Percentiles rank a stretch among this genome's conserved stretches.
Evolutionary conservation across 495 filamentous ascomycete genomes (phyloP).

Genomic region (Daldinia grandis): DNA sequence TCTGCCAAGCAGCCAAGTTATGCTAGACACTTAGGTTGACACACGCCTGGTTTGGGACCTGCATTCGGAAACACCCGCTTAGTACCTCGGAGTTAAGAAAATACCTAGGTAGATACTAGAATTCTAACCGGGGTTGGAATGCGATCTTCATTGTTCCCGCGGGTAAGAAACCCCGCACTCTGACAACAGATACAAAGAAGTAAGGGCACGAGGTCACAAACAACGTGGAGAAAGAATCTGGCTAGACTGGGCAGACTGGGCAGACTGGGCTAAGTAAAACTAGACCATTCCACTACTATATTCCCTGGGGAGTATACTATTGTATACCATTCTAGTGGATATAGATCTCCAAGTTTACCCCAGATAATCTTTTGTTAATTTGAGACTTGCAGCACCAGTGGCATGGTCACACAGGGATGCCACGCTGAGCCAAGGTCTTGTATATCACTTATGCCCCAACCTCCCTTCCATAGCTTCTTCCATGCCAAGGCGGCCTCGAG

Average conservation of each 20-base stretch:
- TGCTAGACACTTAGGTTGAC: constrained; percentile 29
- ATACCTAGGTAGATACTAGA: constrained; percentile 16
- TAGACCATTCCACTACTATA: constrained; percentile 6
- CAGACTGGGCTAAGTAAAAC: background rate
- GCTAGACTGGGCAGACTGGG: background rate
- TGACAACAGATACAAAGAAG: constrained; percentile 2
- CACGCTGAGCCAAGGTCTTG: constrained; percentile 6
- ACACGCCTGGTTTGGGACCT: constrained; percentile 13
- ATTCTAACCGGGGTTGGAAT: constrained; percentile 27
- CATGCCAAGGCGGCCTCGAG: constrained; percentile 21
- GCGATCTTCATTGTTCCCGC: constrained; percentile 14
- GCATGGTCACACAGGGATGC: constrained; percentile 19
- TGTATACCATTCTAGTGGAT: background rate
- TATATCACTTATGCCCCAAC: constrained; percentile 23
- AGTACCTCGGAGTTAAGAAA: constrained; percentile 25
- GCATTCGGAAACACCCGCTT: constrained; percentile 25
- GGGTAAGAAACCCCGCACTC: constrained; percentile 32
- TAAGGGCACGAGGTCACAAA: constrained; percentile 3
- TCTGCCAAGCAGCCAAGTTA: no score
- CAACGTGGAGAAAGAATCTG: background rate
- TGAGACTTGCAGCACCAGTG: constrained; percentile 17
- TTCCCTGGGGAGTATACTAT: background rate
- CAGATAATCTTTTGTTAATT: constrained; percentile 21
- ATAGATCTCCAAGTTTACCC: constrained; percentile 11
- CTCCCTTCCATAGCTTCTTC: constrained; percentile 1